These are phyloP conservation scores for Falciphora oryzae DNA, from an alignment of 2,329 filamentous ascomycete genomes.

Conservation along the genomic window DNA sequence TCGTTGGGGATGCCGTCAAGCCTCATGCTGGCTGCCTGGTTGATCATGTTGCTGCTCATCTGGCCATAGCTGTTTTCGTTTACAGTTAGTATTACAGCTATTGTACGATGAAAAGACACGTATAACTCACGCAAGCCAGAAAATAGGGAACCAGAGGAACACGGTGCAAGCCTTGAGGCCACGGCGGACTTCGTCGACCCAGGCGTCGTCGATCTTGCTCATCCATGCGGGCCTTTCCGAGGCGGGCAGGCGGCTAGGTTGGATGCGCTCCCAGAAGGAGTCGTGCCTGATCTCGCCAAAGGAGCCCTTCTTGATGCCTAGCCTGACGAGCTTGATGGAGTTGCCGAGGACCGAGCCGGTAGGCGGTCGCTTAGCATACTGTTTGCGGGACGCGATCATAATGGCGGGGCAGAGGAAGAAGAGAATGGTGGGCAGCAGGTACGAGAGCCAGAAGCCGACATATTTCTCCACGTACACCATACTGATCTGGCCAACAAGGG, in stretches of 20 bases:
- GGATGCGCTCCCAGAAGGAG: constrained; percentile 48
- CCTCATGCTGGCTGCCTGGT: constrained; percentile 59
- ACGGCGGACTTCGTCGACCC: constrained; percentile 48
- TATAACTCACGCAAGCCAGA: constrained; percentile 38
- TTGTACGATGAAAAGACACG: background rate
- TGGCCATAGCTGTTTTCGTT: constrained; percentile 15
- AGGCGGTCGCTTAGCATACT: constrained; percentile 53
- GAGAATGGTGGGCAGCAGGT: constrained; percentile 59
- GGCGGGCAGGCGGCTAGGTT: constrained; percentile 56
- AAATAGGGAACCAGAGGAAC: constrained; percentile 63
- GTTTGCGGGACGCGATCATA: constrained; percentile 50
- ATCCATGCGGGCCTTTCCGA: constrained; percentile 62
- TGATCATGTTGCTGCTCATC: constrained; percentile 53
- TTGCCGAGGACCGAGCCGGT: constrained; percentile 65
- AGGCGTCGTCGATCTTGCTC: constrained; percentile 29
- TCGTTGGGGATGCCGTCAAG: constrained; percentile 72
- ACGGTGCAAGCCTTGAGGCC: constrained; percentile 63
- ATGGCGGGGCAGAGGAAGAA: constrained; percentile 59
- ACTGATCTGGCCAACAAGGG: constrained; percentile 54
- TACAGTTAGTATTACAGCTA: constrained; percentile 26
- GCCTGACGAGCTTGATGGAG: constrained; percentile 51
- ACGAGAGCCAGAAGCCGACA: constrained; percentile 72
- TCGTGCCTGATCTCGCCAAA: constrained; percentile 7
- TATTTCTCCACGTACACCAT: constrained; percentile 72
- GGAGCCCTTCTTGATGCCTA: constrained; percentile 65